Evolutionary conservation across 75 land plant species (phyloP).

Genomic region (Adiantum capillusveneris): DNA sequence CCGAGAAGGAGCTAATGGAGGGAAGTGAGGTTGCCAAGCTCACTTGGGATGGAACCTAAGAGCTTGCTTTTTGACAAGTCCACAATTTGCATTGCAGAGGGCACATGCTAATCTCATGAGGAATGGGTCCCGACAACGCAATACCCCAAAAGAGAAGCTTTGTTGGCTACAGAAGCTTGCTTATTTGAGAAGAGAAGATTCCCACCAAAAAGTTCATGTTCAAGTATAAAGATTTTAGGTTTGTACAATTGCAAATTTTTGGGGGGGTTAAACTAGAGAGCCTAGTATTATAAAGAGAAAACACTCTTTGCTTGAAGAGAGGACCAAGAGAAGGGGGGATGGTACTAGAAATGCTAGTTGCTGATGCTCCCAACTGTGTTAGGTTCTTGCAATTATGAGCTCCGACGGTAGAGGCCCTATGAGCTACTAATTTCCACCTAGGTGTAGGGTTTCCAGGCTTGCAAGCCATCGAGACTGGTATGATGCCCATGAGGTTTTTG

Average conservation of each 20-base stretch:
- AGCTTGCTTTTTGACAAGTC: slow-evolving; percentile 60
- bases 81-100: slow-evolving; percentile 23
- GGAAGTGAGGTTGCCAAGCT: slow-evolving; percentile 45
- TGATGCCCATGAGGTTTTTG: slow-evolving; percentile 57
- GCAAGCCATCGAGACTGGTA: slow-evolving; percentile 56
- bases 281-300: slow-evolving; percentile 58
- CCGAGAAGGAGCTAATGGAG: slow-evolving; percentile 58
- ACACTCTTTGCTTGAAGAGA: slow-evolving; percentile 48
- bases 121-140: slow-evolving; percentile 51
- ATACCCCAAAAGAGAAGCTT: slow-evolving; percentile 59
- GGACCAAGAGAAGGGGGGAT: slow-evolving; percentile 39
- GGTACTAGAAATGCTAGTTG: slow-evolving; percentile 59
- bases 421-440: slow-evolving; percentile 67
- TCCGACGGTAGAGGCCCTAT: slow-evolving; percentile 58
- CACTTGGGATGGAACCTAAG: slow-evolving; percentile 46
- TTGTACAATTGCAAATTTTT: slow-evolving; percentile 53
- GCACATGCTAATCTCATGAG: slow-evolving; percentile 55
- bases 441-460: slow-evolving; percentile 42
- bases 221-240: slow-evolving; percentile 38
- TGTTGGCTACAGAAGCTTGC: slow-evolving; percentile 30
- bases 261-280: slow-evolving; percentile 66
- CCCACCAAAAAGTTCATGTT: slow-evolving; percentile 61
- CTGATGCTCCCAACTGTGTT: slow-evolving; percentile 57
- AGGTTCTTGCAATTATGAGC: slow-evolving; percentile 58
- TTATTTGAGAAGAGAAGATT: slow-evolving; percentile 44